phyloP scores from a whole-genome alignment of 2,329 filamentous ascomycete genomes.

The Thielaviopsis euricoi region DNA sequence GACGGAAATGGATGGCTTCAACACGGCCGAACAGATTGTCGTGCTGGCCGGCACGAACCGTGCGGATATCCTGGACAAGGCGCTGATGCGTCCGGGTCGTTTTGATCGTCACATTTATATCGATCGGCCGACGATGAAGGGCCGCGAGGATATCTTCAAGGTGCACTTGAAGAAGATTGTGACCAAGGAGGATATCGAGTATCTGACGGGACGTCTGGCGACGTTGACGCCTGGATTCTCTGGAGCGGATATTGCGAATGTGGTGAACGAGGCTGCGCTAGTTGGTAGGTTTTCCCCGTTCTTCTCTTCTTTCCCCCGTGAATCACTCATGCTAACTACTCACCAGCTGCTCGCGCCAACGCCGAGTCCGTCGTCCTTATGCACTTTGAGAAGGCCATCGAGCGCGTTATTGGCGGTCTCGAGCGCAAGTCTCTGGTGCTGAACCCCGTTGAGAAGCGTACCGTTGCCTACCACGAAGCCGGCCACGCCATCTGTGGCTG shows the following conservation, averaged over 20 bases:
- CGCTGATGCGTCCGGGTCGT: constrained; percentile 86
- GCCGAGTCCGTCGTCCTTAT: constrained; percentile 69
- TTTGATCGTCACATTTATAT: constrained; percentile 96
- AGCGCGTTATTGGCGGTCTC: constrained; percentile 87
- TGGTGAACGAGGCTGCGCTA: constrained; percentile 90
- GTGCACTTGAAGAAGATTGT: constrained; percentile 93
- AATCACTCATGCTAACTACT: constrained; percentile 1
- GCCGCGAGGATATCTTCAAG: constrained; percentile 86
- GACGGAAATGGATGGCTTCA: constrained; percentile 99
- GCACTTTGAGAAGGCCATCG: constrained; percentile 95
- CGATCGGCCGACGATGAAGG: constrained; percentile 91
- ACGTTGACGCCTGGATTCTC: constrained; percentile 93
- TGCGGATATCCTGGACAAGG: constrained; percentile 86
- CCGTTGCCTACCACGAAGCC: constrained; percentile 94
- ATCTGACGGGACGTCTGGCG: constrained; percentile 72
- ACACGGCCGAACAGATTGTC: constrained; percentile 89
- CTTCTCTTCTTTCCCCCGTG: background rate
- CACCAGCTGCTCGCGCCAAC: constrained; percentile 61
- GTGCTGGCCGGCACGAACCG: constrained; percentile 94
- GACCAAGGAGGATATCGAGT: constrained; percentile 76
- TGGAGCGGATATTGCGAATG: constrained; percentile 95
- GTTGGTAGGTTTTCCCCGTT: constrained; percentile 49
- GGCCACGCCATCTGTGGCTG: constrained; percentile 97
- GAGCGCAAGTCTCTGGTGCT: constrained; percentile 96
- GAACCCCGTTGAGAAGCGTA: constrained; percentile 83